Percentiles rank a stretch among this genome's conserved stretches.
These are phyloP conservation scores for Stenogyne calaminthoides DNA, from an alignment of 305 asterid species.

Conservation along the genomic window DNA sequence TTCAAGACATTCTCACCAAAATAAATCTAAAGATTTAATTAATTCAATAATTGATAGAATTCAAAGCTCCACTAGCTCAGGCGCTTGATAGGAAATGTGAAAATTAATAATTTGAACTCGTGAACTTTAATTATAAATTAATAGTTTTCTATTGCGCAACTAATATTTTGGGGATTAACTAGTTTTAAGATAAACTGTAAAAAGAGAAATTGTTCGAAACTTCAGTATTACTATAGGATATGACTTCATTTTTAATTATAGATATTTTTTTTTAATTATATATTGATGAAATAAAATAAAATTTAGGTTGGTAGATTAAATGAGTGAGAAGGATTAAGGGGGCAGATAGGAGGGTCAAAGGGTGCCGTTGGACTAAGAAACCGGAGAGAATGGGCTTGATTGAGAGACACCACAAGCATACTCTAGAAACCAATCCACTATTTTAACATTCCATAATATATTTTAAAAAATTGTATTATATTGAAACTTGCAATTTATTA, in stretches of 20 bases:
- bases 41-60: no score
- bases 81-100: no score
- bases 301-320: constrained; percentile 14
- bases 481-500: no score
- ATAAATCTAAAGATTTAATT: no score
- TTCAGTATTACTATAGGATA: not conserved
- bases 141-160: no score
- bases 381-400: constrained; percentile 37
- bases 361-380: constrained; percentile 30
- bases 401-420: constrained; percentile 13
- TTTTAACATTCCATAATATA: no score
- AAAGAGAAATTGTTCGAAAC: not conserved
- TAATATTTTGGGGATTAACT: no score
- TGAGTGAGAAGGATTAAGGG: not conserved
- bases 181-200: not conserved
- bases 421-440: not conserved
- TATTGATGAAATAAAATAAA: not conserved
- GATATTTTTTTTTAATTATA: not conserved
- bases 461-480: no score
- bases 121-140: no score
- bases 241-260: not conserved
- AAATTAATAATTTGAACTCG: no score
- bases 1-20: no score
- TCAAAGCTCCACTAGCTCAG: no score
- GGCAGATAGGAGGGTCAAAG: constrained; percentile 11